phyloP scores from a whole-genome alignment of 2,329 filamentous ascomycete genomes.

The Colletotrichum sp. region DNA sequence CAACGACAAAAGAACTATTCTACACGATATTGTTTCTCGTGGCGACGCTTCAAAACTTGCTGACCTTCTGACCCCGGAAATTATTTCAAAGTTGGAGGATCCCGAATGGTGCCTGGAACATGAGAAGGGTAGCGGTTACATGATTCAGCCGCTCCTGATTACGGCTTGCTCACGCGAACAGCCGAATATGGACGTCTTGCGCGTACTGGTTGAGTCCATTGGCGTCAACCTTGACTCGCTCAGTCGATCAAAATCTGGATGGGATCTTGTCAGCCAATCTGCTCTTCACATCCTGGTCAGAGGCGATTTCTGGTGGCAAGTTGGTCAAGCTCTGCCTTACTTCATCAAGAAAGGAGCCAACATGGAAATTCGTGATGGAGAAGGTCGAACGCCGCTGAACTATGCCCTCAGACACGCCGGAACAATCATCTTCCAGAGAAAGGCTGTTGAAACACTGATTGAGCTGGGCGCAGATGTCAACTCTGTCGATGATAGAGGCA shows the following conservation, averaged over 20 bases:
- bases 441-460: neutral
- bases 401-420: neutral
- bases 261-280: neutral
- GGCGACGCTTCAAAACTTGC: neutral
- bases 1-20: neutral
- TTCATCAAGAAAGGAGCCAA: neutral
- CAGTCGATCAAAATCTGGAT: neutral
- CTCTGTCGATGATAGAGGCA: neutral
- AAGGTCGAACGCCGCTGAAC: neutral
- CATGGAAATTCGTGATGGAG: neutral
- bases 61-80: neutral
- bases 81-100: neutral
- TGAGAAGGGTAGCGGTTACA: neutral
- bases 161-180: constrained; percentile 31
- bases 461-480: neutral
- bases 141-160: constrained; percentile 25
- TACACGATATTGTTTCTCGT: neutral
- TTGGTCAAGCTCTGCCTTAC: neutral
- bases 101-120: neutral
- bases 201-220: constrained; percentile 36
- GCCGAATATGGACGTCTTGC: constrained; percentile 39
- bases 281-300: neutral
- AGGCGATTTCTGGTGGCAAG: neutral
- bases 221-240: constrained; percentile 31
- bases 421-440: neutral